Conservation (phyloP, 2,329 filamentous ascomycete genomes). For the Penicillium sp. region DNA sequence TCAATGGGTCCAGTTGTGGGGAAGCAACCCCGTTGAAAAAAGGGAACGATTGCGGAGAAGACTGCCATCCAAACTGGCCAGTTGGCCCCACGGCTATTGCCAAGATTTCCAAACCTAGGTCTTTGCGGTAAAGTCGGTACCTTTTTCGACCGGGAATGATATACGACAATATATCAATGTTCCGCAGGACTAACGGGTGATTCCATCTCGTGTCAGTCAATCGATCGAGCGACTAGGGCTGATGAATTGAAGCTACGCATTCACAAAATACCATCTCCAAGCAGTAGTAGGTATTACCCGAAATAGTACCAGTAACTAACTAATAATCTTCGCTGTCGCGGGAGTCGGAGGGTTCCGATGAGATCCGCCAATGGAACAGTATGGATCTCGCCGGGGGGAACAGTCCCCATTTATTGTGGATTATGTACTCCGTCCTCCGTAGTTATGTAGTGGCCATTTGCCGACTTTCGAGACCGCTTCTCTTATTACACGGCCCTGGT, state of each 20-base stretch:
- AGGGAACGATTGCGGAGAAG: neutral
- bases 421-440: neutral
- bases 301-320: neutral
- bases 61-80: neutral
- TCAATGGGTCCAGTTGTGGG: neutral
- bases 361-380: constrained; percentile 12
- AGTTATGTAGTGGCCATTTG: constrained; percentile 1
- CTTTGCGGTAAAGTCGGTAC: neutral
- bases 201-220: neutral
- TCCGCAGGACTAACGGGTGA: neutral
- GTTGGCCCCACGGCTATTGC: neutral
- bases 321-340: too few relatives aligned
- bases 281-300: neutral
- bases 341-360: constrained; percentile 23
- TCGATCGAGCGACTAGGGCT: too few relatives aligned
- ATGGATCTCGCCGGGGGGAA: constrained; percentile 20
- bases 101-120: neutral
- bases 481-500: neutral
- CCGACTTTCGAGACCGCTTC: constrained; percentile 9
- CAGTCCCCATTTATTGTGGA: neutral
- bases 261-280: neutral
- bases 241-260: neutral
- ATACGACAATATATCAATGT: too few relatives aligned
- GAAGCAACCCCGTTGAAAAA: neutral
- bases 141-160: too few relatives aligned